Percentiles rank a stretch among this genome's conserved stretches.
Evolutionary conservation across 441 rosid species (phyloP).

Genomic region (Pelargonium australe): DNA sequence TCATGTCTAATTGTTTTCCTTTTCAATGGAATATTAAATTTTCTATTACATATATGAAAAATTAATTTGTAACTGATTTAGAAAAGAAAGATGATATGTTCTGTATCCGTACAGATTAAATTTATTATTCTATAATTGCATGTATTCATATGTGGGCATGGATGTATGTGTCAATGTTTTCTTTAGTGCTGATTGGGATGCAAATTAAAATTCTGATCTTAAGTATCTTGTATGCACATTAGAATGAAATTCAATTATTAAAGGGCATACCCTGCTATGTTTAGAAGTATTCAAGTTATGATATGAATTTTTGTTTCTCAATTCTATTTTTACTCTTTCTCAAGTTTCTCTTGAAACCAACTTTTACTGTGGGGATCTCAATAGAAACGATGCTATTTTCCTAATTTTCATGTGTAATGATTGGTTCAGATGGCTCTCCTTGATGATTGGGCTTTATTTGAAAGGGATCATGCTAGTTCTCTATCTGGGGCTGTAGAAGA

Average conservation of each 20-base stretch:
- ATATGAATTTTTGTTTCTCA: not conserved
- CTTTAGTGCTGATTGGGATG: not conserved
- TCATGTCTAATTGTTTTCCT: not conserved
- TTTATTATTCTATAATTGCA: not conserved
- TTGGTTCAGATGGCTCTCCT: slow-evolving; percentile 62
- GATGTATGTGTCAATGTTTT: not conserved
- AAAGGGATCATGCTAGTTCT: slow-evolving; percentile 67
- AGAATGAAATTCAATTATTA: not conserved
- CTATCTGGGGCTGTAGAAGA: slow-evolving; percentile 74
- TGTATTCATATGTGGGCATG: not conserved
- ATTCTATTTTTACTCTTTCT: not conserved
- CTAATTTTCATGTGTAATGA: slow-evolving; percentile 23
- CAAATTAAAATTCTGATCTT: too few relatives aligned
- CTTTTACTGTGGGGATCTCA: slow-evolving; percentile 7
- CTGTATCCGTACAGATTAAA: not conserved
- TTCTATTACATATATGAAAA: not conserved
- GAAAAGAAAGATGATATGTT: not conserved
- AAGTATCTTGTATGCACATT: not conserved
- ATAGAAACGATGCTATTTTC: slow-evolving; percentile 13
- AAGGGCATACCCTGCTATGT: not conserved
- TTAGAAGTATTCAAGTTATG: not conserved
- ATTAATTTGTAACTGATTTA: not conserved
- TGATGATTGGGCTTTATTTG: slow-evolving; percentile 78
- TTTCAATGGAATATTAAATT: not conserved
- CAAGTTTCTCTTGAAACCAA: slow-evolving; percentile 9